phyloP scores from a whole-genome alignment of 768 basidiomycete species.

The Plicaturopsis crispa region DNA sequence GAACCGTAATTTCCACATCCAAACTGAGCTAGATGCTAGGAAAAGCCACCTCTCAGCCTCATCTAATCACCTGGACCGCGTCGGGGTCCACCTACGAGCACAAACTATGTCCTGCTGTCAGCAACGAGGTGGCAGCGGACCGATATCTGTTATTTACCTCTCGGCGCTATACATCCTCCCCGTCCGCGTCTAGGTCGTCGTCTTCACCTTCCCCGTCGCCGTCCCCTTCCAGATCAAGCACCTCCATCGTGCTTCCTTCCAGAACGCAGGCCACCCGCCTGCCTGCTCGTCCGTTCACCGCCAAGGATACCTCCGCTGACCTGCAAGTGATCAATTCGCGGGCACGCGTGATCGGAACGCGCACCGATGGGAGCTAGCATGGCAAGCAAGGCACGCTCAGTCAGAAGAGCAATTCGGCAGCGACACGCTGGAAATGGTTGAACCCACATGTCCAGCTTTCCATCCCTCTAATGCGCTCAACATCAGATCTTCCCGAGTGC shows the following conservation, averaged over 20 bases:
- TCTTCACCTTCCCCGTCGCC: conserved; percentile 35
- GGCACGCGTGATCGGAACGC: conserved; percentile 47
- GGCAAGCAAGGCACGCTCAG: background rate
- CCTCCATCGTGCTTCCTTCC: conserved; percentile 64
- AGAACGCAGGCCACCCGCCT: conserved; percentile 72
- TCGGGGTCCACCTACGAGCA: conserved; percentile 12
- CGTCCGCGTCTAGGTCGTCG: conserved; percentile 21
- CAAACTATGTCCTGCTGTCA: too few relatives aligned
- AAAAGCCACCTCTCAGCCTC: conserved; percentile 26
- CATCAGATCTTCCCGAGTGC: conserved; percentile 63
- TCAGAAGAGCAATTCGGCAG: conserved; percentile 10
- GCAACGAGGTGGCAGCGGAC: background rate
- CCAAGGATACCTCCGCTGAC: conserved; percentile 46
- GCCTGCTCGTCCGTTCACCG: conserved; percentile 68
- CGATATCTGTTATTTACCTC: background rate
- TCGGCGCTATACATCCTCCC: too few relatives aligned
- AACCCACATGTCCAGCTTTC: conserved; percentile 59
- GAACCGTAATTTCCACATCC: conserved; percentile 23
- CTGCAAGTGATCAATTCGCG: conserved; percentile 48
- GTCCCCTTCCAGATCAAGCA: conserved; percentile 72
- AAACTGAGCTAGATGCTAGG: conserved; percentile 32
- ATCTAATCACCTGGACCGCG: conserved; percentile 12
- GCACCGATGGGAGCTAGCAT: conserved; percentile 40
- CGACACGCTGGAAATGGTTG: conserved; percentile 19
- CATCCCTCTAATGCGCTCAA: conserved; percentile 43